Base-by-base conservation (phyloP, 306 rosid genomes). In the Sicyos baderoa region DNA sequence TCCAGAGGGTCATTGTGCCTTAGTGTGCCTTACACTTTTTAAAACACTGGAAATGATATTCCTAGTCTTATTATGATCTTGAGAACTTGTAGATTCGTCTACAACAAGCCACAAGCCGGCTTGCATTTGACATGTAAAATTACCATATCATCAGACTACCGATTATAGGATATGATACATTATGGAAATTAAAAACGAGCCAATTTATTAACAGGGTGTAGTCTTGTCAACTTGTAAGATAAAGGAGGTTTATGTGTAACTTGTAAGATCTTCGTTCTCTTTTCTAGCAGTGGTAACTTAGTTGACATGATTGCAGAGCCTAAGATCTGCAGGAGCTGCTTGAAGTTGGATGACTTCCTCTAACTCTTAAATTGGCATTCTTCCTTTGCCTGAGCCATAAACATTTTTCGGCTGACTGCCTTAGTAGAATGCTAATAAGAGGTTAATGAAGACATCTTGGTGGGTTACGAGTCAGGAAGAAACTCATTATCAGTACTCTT, bases 161-260 rank as follows among this genome's bases (percentile, higher is more conserved):
- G 22, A 6, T 65, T 65, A 25, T 64, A 17, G 32, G 70, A 45
- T 47, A 21, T 21, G 40, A 42, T 66, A 4, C 54, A 66, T 66
- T 44, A 13, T 45, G 55, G 17, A 23, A 45, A 65, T 45, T 35
- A 12, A 64, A 64, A 7, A 45, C 14, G 9, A 42, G 70, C 32
- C 21, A 44, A 12, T 64, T 44, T 21, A 42, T 64, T 62, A 17
- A 10, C 18, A 17, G 51, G 70, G 51, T 19, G 10, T 18, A 18
- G 53, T 63, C 52, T 63, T 63, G 23, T 63, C 70, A 40, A 63
- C 70, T 12, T 11, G 52, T 40, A 11, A 63, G 52, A 37, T 40
- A 61, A 17, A 40, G 69, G 51, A 40, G 52, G 18, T 63, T 17
- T 9, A 63, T 40, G 52, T 11, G 32, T 18, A n/a, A n/a, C n/a